phyloP scores from a whole-genome alignment of 1,284 basidiomycete genomes.

The Cryptococcus sp. region DNA sequence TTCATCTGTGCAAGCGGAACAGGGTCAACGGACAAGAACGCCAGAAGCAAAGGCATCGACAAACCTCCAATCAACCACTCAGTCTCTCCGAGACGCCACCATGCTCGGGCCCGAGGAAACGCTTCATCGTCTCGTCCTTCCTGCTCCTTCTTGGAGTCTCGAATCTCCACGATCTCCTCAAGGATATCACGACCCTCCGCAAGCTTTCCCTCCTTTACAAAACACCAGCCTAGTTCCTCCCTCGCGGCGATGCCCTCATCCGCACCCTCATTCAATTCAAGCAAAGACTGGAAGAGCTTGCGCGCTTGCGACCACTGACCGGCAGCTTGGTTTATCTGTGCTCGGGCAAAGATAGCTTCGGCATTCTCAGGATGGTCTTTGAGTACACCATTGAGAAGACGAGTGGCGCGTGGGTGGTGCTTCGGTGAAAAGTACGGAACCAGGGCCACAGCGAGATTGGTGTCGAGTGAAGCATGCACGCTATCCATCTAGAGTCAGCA shows the following conservation, averaged over 20 bases:
- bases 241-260: constrained; percentile 65
- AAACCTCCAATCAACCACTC: constrained; percentile 74
- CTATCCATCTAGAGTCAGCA: constrained; percentile 17
- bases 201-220: constrained; percentile 62
- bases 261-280: constrained; percentile 46
- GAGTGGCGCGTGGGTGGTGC: constrained; percentile 76
- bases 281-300: constrained; percentile 61
- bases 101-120: constrained; percentile 65
- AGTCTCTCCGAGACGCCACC: constrained; percentile 80
- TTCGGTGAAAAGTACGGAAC: constrained; percentile 87
- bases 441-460: constrained; percentile 59
- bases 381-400: constrained; percentile 73
- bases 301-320: constrained; percentile 72
- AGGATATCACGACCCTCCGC: constrained; percentile 63
- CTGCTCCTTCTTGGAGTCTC: constrained; percentile 61
- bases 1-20: constrained; percentile 25
- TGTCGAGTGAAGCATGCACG: constrained; percentile 41
- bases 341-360: constrained; percentile 70
- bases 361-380: constrained; percentile 64
- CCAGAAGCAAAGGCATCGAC: constrained; percentile 28
- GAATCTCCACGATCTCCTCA: constrained; percentile 60
- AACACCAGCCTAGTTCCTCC: constrained; percentile 87
- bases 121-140: constrained; percentile 55
- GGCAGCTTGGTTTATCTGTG: constrained; percentile 68
- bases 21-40: background rate